These are phyloP conservation scores for Calonectria honghensis DNA, from an alignment of 2,329 filamentous ascomycete genomes.

Conservation along the genomic window DNA sequence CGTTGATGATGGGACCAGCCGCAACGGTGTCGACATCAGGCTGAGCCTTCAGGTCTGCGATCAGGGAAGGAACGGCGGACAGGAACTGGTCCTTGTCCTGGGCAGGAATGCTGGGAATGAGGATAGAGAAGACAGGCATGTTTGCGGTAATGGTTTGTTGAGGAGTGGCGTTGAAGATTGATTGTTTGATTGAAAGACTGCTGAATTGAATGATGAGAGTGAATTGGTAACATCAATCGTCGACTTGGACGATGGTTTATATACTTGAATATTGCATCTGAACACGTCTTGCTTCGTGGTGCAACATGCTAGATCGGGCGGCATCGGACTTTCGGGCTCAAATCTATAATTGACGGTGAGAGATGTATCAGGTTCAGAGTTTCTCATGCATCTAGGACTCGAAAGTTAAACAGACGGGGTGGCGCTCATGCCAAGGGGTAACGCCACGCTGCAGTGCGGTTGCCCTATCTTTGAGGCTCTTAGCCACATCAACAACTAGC, in stretches of 20 bases:
- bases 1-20: constrained; percentile 29
- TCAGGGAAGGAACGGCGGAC: constrained; percentile 23
- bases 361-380: constrained; percentile 6
- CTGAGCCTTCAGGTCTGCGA: constrained; percentile 35
- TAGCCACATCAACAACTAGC: background rate
- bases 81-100: constrained; percentile 39
- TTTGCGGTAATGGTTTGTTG: constrained; percentile 7
- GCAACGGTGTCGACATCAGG: constrained; percentile 33
- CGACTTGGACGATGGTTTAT: background rate
- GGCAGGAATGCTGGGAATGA: constrained; percentile 30
- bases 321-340: background rate
- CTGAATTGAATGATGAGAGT: background rate
- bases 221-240: background rate
- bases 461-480: background rate
- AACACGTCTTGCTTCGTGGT: background rate
- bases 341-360: constrained; percentile 14
- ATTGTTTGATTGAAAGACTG: background rate
- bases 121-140: constrained; percentile 39
- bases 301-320: background rate
- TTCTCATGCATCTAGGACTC: constrained; percentile 10
- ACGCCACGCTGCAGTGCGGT: background rate
- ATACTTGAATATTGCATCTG: background rate
- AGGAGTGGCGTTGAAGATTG: background rate
- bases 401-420: background rate
- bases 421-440: background rate